These are phyloP conservation scores for Alternaria sp. DNA, from an alignment of 2,329 filamentous ascomycete species.

Conservation along the genomic window DNA sequence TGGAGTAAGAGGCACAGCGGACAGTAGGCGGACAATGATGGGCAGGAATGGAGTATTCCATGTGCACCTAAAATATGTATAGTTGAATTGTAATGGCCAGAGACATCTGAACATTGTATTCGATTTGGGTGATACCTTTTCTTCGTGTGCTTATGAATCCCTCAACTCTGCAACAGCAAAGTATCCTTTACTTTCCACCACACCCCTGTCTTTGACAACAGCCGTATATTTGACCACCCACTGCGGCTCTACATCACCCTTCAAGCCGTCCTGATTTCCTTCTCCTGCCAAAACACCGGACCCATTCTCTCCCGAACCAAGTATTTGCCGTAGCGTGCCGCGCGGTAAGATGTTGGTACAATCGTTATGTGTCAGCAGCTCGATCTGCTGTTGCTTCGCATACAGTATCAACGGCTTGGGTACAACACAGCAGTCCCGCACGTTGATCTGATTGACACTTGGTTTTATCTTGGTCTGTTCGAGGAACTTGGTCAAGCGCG, in stretches of 20 bases:
- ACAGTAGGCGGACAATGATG: no score
- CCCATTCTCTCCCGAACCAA: conserved; percentile 74
- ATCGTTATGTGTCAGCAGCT: conserved; percentile 92
- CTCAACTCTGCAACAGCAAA: conserved; percentile 81
- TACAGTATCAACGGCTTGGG: conserved; percentile 84
- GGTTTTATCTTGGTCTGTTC: conserved; percentile 73
- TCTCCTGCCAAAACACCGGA: conserved; percentile 77
- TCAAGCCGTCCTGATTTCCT: conserved; percentile 62
- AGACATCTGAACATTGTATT: neutral
- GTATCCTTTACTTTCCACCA: conserved; percentile 98
- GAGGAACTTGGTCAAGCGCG: conserved; percentile 80
- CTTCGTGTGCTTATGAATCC: conserved; percentile 10
- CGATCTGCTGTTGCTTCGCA: conserved; percentile 82
- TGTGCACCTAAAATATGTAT: neutral
- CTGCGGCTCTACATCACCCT: conserved; percentile 80
- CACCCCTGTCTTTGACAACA: conserved; percentile 88
- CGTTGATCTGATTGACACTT: conserved; percentile 92
- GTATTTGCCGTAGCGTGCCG: conserved; percentile 82
- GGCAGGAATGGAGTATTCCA: neutral
- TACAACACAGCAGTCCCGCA: conserved; percentile 94
- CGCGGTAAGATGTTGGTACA: conserved; percentile 88
- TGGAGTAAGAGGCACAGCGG: no score
- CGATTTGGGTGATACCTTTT: neutral
- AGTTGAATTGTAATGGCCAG: neutral
- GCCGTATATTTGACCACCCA: conserved; percentile 99